Evolutionary conservation across 257 asterid genomes (phyloP), one percentile per base, ranked within the genome.

Genomic region (Osmanthus fragrans): DNA sequence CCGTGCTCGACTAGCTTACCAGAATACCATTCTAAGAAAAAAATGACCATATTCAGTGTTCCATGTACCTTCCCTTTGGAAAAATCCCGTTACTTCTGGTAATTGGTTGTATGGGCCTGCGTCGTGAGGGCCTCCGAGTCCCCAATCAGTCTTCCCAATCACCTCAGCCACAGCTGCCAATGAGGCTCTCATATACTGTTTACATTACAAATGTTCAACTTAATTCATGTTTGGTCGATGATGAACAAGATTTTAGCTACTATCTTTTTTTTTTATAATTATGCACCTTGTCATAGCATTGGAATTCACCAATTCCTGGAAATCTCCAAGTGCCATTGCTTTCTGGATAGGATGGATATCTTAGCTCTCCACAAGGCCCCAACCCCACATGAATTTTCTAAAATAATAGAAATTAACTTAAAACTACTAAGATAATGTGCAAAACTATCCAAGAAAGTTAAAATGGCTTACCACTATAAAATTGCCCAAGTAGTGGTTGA

Each of bases 341-440:
- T 89, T 91, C 96, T 73, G 97, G 97, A 70, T 94, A 92, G 70
- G 98, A 86, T 74, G 97, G 97, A 86, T 94, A 94, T 88, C 98
- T 92, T 66, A 92, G 89, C 87, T 94, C 97, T 74, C 97, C 97
- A 74, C 97, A 89, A 45, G 98, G 98, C 68, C 98, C 98, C 96
- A 94, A 79, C 12, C 98, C 97, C 71, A 94, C 97, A 88, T 94
- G 98, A 34, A 94, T 75, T 78, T 92, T 97, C 98, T 90, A 85
- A 86, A 87, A 71, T 76, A 66, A 47, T 8, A 45, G 6, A 39
- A 9, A 75, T 70, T 21, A 69, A 73, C 76, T 63, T 79, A 71
- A 73, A 65, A 70, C 47, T 40, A 74, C 58, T 54, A 19, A 3
- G 54, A 45, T 18, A 45, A 45, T 45, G 54, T 13, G 54, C 19